phyloP scores from a whole-genome alignment of 1,284 basidiomycete genomes.

The Marasmius fiardii region DNA sequence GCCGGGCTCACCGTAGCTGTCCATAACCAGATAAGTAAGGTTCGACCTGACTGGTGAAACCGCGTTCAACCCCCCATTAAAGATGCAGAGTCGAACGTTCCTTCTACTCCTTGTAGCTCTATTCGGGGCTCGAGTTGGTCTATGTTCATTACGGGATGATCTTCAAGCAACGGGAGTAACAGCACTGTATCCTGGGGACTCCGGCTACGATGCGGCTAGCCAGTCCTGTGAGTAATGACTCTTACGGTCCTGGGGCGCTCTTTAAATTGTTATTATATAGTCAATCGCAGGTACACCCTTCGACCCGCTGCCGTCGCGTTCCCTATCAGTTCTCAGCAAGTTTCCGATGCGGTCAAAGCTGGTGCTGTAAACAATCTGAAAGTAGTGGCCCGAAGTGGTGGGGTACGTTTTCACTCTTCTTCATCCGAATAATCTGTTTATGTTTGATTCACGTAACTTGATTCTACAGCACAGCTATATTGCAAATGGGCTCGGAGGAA shows the following conservation, averaged over 20 bases:
- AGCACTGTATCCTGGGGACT: neutral
- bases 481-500: slow-evolving; percentile 24
- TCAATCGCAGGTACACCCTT: slow-evolving; percentile 6
- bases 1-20: too few relatives aligned
- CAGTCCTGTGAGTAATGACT: neutral
- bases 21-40: too few relatives aligned
- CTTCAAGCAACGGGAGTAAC: neutral
- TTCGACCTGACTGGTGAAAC: neutral
- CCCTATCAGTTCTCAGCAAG: slow-evolving; percentile 22
- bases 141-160: neutral
- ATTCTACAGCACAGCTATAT: slow-evolving; percentile 18
- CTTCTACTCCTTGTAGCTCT: too few relatives aligned
- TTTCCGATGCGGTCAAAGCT: slow-evolving; percentile 27
- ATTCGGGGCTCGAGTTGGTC: too few relatives aligned
- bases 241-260: neutral
- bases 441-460: neutral
- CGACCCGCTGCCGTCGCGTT: slow-evolving; percentile 9
- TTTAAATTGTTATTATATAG: neutral
- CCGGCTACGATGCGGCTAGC: neutral
- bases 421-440: neutral
- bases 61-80: neutral
- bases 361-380: neutral
- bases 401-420: neutral
- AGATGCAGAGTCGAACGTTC: neutral
- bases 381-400: neutral